Base-by-base conservation (phyloP, 2,329 filamentous ascomycete species). In the Davidsoniella eucalypti region DNA sequence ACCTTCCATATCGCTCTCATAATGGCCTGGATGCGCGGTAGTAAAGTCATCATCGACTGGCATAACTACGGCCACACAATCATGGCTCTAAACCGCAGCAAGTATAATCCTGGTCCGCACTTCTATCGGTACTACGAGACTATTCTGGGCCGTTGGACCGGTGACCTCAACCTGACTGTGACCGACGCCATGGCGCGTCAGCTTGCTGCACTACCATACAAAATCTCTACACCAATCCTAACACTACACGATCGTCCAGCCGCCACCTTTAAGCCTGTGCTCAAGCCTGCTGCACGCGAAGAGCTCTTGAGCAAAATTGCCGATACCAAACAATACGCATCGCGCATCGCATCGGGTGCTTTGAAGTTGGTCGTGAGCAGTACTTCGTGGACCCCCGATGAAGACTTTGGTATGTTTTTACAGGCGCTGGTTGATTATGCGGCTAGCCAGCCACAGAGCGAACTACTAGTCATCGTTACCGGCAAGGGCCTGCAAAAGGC, bases 41-140 rank as follows among this genome's bases (percentile, higher is more conserved):
- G 85, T 38, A 76, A 77, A 51, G 73, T 98, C 3, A 72, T 96
- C 54, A 84, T 96, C 50, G 92, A 98, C 68, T 98, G 92, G 92
- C 92, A 98, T 69, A 98, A 98, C 65, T 96, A 95, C 64, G 92
- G 90, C 57, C 94, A 90, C 72, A 90, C 87, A 7, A 94, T 98
- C 58, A 76, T 98, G 3, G 84, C 75, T 4, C 70, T 75, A 44
- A 76, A 73, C 45, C 66, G 69, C 21, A 71, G 76, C 39, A 55
- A 66, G 2, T 64, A 61, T 5, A 85, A 93, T 60, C 82, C 82
- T 0, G 73, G 95, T n/a, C 87, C 95, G 7, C 71, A 67, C 25
- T 61, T 93, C 7, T 84, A 90, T 21, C 79, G 78, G 55, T 71
- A 72, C 60, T 95, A 95, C 60, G 92, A 98, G 65, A 74, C 70